Evolutionary conservation across 2,329 filamentous ascomycete genomes (phyloP).

Genomic region (Colletotrichum tanaceti): DNA sequence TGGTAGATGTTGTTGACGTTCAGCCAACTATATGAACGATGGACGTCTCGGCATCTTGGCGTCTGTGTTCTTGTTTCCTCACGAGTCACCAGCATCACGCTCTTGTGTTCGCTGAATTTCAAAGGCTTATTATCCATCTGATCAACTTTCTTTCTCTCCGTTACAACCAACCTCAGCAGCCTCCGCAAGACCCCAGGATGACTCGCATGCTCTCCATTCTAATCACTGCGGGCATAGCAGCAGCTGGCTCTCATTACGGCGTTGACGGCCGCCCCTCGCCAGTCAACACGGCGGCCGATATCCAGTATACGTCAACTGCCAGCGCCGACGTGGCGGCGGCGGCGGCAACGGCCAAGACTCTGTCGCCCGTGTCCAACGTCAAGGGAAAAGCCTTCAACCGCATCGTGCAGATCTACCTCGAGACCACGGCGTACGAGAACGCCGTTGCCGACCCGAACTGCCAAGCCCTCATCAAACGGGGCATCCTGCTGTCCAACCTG

Average conservation of each 20-base stretch:
- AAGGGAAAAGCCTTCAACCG: slow-evolving; percentile 79
- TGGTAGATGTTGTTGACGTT: too few species aligned
- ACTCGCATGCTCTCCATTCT: slow-evolving; percentile 14
- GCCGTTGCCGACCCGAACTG: slow-evolving; percentile 66
- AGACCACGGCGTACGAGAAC: slow-evolving; percentile 78
- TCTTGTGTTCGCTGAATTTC: not conserved
- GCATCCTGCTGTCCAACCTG: slow-evolving; percentile 49
- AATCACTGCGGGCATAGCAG: slow-evolving; percentile 6
- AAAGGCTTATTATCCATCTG: not conserved
- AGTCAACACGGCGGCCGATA: slow-evolving; percentile 16
- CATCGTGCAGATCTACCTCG: slow-evolving; percentile 80
- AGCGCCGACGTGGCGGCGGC: slow-evolving; percentile 64
- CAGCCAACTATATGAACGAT: not conserved
- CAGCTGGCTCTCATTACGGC: not conserved
- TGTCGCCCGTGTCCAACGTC: slow-evolving; percentile 71
- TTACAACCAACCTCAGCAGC: not conserved
- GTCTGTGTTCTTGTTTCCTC: not conserved
- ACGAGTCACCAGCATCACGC: too few species aligned
- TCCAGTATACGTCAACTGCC: slow-evolving; percentile 62
- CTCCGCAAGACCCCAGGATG: not conserved
- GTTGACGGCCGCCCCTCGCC: slow-evolving; percentile 3
- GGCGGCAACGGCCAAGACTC: slow-evolving; percentile 69
- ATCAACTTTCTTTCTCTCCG: not conserved
- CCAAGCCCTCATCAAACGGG: slow-evolving; percentile 46
- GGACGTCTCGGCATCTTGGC: not conserved